Percentiles rank a stretch among this genome's conserved stretches.
phyloP scores from a whole-genome alignment of 2,329 filamentous ascomycete species.

The Apiospora saccharicola region DNA sequence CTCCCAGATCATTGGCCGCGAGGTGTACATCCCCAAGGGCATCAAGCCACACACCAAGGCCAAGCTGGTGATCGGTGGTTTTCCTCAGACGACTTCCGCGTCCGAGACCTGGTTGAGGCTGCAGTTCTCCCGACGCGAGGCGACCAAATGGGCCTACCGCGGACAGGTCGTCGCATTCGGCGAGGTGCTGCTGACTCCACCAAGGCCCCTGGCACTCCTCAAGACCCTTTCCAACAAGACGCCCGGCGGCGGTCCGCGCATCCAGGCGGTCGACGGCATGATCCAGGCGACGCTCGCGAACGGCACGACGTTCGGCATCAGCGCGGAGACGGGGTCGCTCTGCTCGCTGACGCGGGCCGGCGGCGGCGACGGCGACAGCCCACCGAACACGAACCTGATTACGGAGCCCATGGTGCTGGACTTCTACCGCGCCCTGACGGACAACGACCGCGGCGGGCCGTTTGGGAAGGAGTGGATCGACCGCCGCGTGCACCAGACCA shows the following conservation, averaged over 20 bases:
- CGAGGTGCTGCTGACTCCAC: constrained; percentile 51
- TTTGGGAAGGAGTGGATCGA: constrained; percentile 66
- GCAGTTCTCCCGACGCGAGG: constrained; percentile 51
- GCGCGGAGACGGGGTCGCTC: constrained; percentile 51
- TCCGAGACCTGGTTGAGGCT: constrained; percentile 57
- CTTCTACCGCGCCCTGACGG: constrained; percentile 71
- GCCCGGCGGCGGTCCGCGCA: constrained; percentile 30
- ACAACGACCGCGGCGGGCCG: constrained; percentile 66
- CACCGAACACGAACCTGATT: constrained; percentile 50
- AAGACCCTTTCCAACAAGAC: constrained; percentile 32
- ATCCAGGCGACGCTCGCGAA: constrained; percentile 46
- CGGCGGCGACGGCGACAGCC: constrained; percentile 23
- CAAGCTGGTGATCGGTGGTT: constrained; percentile 42
- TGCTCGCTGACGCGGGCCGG: constrained; percentile 49
- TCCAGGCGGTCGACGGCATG: constrained; percentile 38
- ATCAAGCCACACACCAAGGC: constrained; percentile 53
- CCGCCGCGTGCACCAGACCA: constrained; percentile 54
- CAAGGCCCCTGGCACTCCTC: constrained; percentile 40
- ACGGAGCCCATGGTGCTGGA: constrained; percentile 54
- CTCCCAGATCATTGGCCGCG: constrained; percentile 43
- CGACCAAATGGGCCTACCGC: constrained; percentile 59
- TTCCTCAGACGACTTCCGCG: constrained; percentile 35
- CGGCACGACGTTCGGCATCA: constrained; percentile 52
- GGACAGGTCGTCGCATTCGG: constrained; percentile 61
- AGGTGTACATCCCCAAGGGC: constrained; percentile 50